These are phyloP conservation scores for Cryptosporidium parvum DNA, from an alignment of 169 alveolate species.

Conservation along the genomic window DNA sequence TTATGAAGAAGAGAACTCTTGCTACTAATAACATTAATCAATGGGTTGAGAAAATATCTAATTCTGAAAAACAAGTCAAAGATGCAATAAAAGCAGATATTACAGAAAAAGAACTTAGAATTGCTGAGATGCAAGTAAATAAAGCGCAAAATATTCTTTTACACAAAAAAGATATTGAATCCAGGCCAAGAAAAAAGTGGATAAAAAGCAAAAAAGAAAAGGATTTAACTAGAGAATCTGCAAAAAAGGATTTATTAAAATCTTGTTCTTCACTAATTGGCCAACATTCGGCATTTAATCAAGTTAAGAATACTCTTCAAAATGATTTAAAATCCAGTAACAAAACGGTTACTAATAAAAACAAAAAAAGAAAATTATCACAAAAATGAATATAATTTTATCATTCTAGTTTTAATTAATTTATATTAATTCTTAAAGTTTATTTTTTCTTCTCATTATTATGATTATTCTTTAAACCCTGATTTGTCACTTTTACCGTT, in stretches of 20 bases:
- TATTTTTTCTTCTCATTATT: background rate
- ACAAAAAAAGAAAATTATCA: background rate
- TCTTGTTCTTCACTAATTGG: constrained; percentile 57
- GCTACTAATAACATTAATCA: constrained; percentile 76
- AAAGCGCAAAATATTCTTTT: constrained; percentile 80
- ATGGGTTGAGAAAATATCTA: constrained; percentile 77
- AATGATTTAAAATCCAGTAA: background rate
- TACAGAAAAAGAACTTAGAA: constrained; percentile 81
- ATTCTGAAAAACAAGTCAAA: constrained; percentile 81
- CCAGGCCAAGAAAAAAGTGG: constrained; percentile 81
- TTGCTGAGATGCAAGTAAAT: constrained; percentile 82
- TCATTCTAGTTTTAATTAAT: background rate
- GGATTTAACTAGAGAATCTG: constrained; percentile 36
- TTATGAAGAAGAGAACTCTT: constrained; percentile 69
- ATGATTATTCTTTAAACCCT: too few species aligned
- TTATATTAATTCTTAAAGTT: background rate
- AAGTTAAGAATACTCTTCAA: constrained; percentile 17
- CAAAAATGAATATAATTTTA: background rate
- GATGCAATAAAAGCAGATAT: constrained; percentile 81
- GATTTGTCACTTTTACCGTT: background rate
- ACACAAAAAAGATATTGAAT: constrained; percentile 84
- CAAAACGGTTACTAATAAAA: background rate
- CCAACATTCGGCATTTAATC: constrained; percentile 48
- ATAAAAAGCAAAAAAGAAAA: constrained; percentile 76
- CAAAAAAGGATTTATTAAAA: constrained; percentile 25